A percentile compares a stretch with the other conserved stretches of the same genome.
These are phyloP conservation scores for Coemansia aciculifera DNA, from an alignment of 192 early-diverging fungal genomes.

Conservation along the genomic window DNA sequence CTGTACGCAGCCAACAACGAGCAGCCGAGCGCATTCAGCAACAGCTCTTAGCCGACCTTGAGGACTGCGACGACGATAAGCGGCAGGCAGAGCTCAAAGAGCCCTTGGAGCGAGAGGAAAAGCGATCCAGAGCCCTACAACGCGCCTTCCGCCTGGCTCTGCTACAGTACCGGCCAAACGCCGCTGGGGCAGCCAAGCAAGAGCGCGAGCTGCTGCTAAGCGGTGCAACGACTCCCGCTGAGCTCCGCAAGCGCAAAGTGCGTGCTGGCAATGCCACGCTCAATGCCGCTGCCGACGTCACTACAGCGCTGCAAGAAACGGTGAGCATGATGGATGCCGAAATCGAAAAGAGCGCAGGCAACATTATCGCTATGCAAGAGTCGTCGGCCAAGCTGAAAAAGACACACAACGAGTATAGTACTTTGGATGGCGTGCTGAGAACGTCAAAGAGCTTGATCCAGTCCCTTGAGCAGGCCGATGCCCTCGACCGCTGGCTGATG, in stretches of 20 bases:
- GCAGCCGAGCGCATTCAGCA: conserved; percentile 33
- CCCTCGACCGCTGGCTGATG: conserved; percentile 52
- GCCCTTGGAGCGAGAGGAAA: not conserved
- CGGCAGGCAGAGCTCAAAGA: not conserved
- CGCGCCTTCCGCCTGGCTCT: conserved; percentile 35
- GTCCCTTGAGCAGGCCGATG: conserved; percentile 46
- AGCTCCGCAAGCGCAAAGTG: conserved; percentile 46
- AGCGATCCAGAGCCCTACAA: conserved; percentile 13
- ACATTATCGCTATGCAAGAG: conserved; percentile 38
- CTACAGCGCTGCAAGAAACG: conserved; percentile 47
- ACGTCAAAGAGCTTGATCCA: conserved; percentile 37
- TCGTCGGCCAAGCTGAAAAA: conserved; percentile 33
- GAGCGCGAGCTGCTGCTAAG: conserved; percentile 45
- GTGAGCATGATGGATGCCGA: conserved; percentile 55
- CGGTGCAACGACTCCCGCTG: conserved; percentile 43
- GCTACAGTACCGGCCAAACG: conserved; percentile 33
- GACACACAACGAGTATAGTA: conserved; percentile 32
- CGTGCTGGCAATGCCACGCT: conserved; percentile 31
- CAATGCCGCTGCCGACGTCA: conserved; percentile 46
- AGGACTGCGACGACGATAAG: not conserved
- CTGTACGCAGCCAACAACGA: conserved; percentile 51
- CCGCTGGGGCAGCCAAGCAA: conserved; percentile 13
- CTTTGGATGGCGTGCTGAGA: conserved; percentile 39
- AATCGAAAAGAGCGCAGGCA: conserved; percentile 52
- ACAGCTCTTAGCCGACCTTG: conserved; percentile 9